Base-by-base conservation (phyloP, 2,329 filamentous ascomycete genomes). In the Sarocladium oryzae region DNA sequence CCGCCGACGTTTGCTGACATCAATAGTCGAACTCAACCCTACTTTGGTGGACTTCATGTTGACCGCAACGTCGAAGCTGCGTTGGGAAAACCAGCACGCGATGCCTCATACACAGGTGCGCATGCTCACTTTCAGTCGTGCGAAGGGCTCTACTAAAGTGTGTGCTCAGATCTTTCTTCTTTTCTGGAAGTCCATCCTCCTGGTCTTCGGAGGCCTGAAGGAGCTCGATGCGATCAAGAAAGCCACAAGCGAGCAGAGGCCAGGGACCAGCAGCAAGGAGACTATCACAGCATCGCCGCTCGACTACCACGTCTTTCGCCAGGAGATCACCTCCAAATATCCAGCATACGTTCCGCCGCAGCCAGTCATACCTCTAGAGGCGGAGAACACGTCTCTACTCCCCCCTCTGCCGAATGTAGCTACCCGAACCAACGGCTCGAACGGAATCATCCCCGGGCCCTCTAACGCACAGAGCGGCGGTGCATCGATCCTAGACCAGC, bases 281-380 rank as follows among this genome's bases (percentile, higher is more conserved):
- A 75, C 88, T 40, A 92, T 99, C 54, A 95, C 88, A 1, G 92
- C 93, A 4, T 96, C 92, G 1, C 93, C 93, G 4, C 73, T 99
- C 10, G 93, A 99, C 62, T 99, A 99, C 63, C 92, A 99, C 64
- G 79, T 91, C 20, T 99, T 99, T 63, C 85, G 93, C 32, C 92
- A 96, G 66, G 93, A 99, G 66, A 92, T 99, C 53, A 95, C 87
- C 15, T 96, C 92, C 2, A 99, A 99, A 69, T 99, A 99, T 65
- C 93, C 93, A 10, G 88, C 93, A 2, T 99, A 99, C 66, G 86
- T 95, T 53, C 91, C 93, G 2, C 93, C 93, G 2, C 85, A 83
- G 50, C 86, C 89, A 2, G 69, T 88, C 5, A 84, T 97, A 54
- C 89, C 90, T 1, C 76, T 97, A 13, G 92, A 97, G 64, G 80